Evolutionary conservation across 305 asterid species (phyloP), one percentile per base, ranked within the genome.

Genomic region (Fraxinus sp.): DNA sequence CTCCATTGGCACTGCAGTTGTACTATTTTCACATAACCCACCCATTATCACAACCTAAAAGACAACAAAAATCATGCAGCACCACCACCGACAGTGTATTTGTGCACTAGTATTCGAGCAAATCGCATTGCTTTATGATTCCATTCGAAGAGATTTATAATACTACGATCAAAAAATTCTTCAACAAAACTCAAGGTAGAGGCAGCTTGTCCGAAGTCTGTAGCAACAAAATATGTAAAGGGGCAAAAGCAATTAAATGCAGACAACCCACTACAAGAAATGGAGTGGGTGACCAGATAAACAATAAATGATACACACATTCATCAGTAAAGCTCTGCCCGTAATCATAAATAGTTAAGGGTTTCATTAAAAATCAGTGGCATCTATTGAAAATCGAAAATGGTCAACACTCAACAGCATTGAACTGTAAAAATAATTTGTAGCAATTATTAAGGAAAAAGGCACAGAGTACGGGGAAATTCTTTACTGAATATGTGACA

Each of bases 1-100:
- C 5, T 82, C 89, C 76, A 68, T 77, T 81, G 83, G 85, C 79
- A 71, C 82, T 85, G 83, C 77, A 76, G 87, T 11, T 66, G 71
- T 24, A 24, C 35, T 66, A 66, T 64, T 64, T 64, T 64, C 33
- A 10, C 73, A 24, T 6, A 64, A 24, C 16, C 73, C 73, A 9
- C 35, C 73, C 73, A 64, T 64, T 2, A 37, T 11, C 35, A 35
- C 13, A 73, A 32, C 79, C 74, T 49, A 35, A 49, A 73, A 39
- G 26, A 41, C 78, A 37, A 52, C 13, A 77, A 49, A 36, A 24
- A 24, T 30, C 75, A 62, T 9, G 71, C 71, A 70, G 11, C 37
- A 28, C 1, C 74, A 39, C 11, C 46, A 39, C 46, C 46, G 75
- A 70, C 75, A 30, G 39, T 70, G 75, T 70, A 70, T 70, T 70